Evolutionary conservation across 805 yeast genomes (phyloP).

Genomic region (Helenozyma rhizophorensis): DNA sequence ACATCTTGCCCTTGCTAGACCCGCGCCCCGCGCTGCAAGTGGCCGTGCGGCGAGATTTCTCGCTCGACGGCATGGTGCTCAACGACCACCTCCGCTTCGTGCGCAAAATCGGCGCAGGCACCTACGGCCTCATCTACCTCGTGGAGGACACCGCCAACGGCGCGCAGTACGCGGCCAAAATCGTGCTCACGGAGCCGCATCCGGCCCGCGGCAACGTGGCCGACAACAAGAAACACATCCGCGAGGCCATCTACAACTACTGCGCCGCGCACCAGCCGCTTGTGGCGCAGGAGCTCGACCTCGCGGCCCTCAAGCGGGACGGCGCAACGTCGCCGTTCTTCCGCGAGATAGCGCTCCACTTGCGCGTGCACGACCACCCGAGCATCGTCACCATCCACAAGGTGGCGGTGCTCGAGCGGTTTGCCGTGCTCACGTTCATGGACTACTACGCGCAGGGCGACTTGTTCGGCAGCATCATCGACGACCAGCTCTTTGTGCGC

Average conservation of each 20-base stretch:
- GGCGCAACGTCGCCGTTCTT: slow-evolving; percentile 34
- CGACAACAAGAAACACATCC: slow-evolving; percentile 51
- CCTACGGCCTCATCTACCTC: slow-evolving; percentile 34
- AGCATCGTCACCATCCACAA: slow-evolving; percentile 73
- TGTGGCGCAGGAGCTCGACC: slow-evolving; percentile 5
- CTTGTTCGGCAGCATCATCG: slow-evolving; percentile 81
- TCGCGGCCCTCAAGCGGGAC: slow-evolving; percentile 17
- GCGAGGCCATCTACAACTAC: slow-evolving; percentile 20
- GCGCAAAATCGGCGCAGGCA: slow-evolving; percentile 44
- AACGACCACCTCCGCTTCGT: slow-evolving; percentile 49
- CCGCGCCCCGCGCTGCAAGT: slow-evolving; percentile 18
- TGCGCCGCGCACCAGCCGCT: slow-evolving; percentile 5
- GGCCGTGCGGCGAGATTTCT: slow-evolving; percentile 67
- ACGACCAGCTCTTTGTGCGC: slow-evolving; percentile 54
- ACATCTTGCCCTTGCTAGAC: slow-evolving; percentile 63
- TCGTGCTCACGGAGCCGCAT: slow-evolving; percentile 57
- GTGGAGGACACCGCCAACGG: slow-evolving; percentile 48
- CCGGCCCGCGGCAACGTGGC: slow-evolving; percentile 71
- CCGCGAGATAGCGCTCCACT: slow-evolving; percentile 70
- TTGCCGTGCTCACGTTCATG: slow-evolving; percentile 67
- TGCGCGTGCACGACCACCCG: slow-evolving; percentile 72
- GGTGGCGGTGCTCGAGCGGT: slow-evolving; percentile 54
- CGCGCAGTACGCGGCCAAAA: slow-evolving; percentile 64
- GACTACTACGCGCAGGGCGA: slow-evolving; percentile 87
- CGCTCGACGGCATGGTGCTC: slow-evolving; percentile 73